Conservation (phyloP, 202 grass and related monocot species). For the Zizania palustris region DNA sequence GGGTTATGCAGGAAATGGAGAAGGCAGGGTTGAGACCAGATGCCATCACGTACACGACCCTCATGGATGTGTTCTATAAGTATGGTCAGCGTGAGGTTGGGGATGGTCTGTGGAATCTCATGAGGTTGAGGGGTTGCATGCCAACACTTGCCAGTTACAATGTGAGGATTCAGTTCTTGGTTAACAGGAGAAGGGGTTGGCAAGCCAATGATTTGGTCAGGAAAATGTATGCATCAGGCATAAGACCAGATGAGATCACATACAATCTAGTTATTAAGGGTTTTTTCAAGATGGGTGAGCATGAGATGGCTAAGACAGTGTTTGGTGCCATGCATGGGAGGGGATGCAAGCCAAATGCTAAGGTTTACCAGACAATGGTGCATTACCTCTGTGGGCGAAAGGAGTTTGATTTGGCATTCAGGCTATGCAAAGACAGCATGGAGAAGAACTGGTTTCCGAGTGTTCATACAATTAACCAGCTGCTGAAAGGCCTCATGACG, state of each 20-base stretch:
- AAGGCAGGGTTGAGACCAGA: slow-evolving; percentile 61
- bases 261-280: slow-evolving; percentile 95
- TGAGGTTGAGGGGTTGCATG: slow-evolving; percentile 70
- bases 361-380: slow-evolving; percentile 93
- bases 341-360: slow-evolving; percentile 71
- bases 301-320: slow-evolving; percentile 75
- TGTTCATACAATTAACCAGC: slow-evolving; percentile 54
- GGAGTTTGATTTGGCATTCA: slow-evolving; percentile 75
- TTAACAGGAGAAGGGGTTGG: slow-evolving; percentile 70
- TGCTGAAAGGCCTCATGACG: slow-evolving; percentile 72
- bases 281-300: slow-evolving; percentile 81
- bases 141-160: slow-evolving; percentile 86
- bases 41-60: slow-evolving; percentile 77
- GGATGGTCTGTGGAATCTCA: slow-evolving; percentile 92
- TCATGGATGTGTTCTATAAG: slow-evolving; percentile 83
- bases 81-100: slow-evolving; percentile 61
- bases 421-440: slow-evolving; percentile 79
- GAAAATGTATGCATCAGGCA: slow-evolving; percentile 59
- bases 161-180: slow-evolving; percentile 89
- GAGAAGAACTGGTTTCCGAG: slow-evolving; percentile 81
- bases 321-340: slow-evolving; percentile 74
- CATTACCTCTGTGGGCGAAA: slow-evolving; percentile 82
- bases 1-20: slow-evolving; percentile 68
- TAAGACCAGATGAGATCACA: slow-evolving; percentile 74
- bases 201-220: slow-evolving; percentile 66